phyloP scores from a whole-genome alignment of 2,329 filamentous ascomycete species.

The Talaromyces islandicus region DNA sequence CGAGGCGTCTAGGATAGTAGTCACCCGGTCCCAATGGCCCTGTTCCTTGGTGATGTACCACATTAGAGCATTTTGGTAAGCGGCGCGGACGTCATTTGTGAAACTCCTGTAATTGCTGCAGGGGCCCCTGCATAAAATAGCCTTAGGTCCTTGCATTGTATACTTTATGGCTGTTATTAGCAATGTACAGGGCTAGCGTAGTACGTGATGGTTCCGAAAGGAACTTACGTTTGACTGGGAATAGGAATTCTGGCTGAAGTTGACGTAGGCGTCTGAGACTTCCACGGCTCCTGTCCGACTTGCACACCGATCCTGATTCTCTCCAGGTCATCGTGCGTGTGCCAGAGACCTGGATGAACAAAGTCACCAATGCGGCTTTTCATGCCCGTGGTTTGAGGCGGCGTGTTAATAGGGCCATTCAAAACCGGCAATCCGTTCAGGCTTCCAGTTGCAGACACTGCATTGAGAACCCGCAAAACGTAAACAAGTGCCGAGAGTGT shows the following conservation, averaged over 20 bases:
- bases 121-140: slow-evolving; percentile 11
- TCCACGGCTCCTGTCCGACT: slow-evolving; percentile 18
- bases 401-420: too few species aligned
- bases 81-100: slow-evolving; percentile 31
- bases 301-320: slow-evolving; percentile 14
- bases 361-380: too few species aligned
- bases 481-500: too few species aligned
- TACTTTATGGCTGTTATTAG: too few species aligned
- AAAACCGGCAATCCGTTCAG: too few species aligned
- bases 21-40: slow-evolving; percentile 27
- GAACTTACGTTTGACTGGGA: slow-evolving; percentile 11
- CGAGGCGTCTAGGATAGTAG: slow-evolving; percentile 30
- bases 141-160: slow-evolving; percentile 19
- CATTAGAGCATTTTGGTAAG: slow-evolving; percentile 38
- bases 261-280: slow-evolving; percentile 26
- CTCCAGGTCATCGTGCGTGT: slow-evolving; percentile 19
- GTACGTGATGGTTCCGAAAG: too few species aligned
- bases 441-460: too few species aligned
- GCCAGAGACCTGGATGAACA: slow-evolving; percentile 20
- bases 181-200: too few species aligned
- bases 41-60: slow-evolving; percentile 39
- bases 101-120: slow-evolving; percentile 32
- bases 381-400: too few species aligned
- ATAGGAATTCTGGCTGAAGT: slow-evolving; percentile 25
- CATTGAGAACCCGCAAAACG: too few species aligned